Base-by-base conservation (phyloP, 768 basidiomycete species). In the Sistotremastrum niveocremeum region DNA sequence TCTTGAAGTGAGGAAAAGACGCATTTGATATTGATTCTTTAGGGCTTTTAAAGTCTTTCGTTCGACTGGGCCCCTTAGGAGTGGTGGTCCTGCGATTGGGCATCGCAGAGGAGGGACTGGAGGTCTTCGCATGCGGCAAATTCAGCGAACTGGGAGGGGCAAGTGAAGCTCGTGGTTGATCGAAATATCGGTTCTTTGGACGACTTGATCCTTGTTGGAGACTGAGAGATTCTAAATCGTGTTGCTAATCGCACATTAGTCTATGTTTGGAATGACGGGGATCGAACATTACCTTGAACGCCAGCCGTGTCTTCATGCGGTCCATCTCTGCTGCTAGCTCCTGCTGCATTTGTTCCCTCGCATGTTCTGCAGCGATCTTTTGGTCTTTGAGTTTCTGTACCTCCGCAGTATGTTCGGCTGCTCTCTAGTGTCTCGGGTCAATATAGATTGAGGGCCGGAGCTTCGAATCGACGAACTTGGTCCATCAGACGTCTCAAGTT, bases 271-370 rank as follows among this genome's bases (percentile, higher is more conserved):
- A 34, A 32, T 41, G 5, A 50, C 44, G 42, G 36, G 34, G 11
- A 31, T 36, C 7, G 29, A 28, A 51, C 67, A 44, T 20, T 62
- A 81, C 84, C 62, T 74, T 81, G 66, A 87, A 85, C 28, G 70
- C 65, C 39, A 74, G 72, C 47, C 82, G 75, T 1, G 83, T 82
- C 54, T 72, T 78, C 46, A 84, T 55, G 7, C 79, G 73, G 57
- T 85, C 84, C 51, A 79, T 68, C 53, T 85, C 81, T 47, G 72
- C 75, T 52, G 76, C 76, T 62, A 77, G 65, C 40, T 79, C 72
- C 55, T 74, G 78, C 49, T 79, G 76, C 42, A 77, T 54, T 45
- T 74, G 66, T 4, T 60, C 55, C 48, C 76, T 74, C 51, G 69
- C 74, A 4, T 69, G 65, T 51, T 82, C 79, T 1, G 71, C 70